Conservation (phyloP, 768 basidiomycete genomes). For the Xerocomellus chrysenteron region DNA sequence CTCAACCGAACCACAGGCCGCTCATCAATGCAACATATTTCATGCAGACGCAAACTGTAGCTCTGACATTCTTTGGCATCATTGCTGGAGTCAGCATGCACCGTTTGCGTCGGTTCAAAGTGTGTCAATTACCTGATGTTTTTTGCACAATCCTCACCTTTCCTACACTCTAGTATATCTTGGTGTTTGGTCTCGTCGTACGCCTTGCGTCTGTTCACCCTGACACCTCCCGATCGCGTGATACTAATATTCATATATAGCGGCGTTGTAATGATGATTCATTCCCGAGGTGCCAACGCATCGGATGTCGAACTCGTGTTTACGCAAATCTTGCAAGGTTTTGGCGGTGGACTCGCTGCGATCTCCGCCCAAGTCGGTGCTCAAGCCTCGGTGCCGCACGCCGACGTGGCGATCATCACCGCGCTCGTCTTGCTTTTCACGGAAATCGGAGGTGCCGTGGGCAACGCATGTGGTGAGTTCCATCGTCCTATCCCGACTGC, state of each 20-base stretch:
- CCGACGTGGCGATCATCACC: conserved; percentile 65
- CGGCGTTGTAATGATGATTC: conserved; percentile 69
- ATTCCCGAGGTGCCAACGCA: conserved; percentile 60
- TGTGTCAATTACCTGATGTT: conserved; percentile 11
- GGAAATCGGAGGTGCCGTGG: conserved; percentile 66
- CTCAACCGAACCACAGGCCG: conserved; percentile 40
- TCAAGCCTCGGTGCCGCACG: conserved; percentile 64
- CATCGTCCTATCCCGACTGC: no score
- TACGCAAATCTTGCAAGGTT: conserved; percentile 70
- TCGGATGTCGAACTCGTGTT: conserved; percentile 57
- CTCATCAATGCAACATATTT: conserved; percentile 63
- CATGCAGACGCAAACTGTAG: conserved; percentile 55
- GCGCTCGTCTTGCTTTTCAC: conserved; percentile 67
- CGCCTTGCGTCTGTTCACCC: conserved; percentile 44
- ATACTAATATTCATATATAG: conserved; percentile 23
- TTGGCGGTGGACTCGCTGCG: conserved; percentile 71
- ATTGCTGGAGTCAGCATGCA: conserved; percentile 56
- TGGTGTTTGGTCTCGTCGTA: conserved; percentile 57
- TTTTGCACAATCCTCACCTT: not conserved
- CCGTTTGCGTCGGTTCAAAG: conserved; percentile 55
- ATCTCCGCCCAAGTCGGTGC: conserved; percentile 57
- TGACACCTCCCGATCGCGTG: not conserved
- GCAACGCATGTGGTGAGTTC: conserved; percentile 54
- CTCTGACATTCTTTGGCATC: conserved; percentile 64
- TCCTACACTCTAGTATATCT: conserved; percentile 34